Evolutionary conservation across 768 basidiomycete genomes (phyloP).

Genomic region (Hericium rajendrae): DNA sequence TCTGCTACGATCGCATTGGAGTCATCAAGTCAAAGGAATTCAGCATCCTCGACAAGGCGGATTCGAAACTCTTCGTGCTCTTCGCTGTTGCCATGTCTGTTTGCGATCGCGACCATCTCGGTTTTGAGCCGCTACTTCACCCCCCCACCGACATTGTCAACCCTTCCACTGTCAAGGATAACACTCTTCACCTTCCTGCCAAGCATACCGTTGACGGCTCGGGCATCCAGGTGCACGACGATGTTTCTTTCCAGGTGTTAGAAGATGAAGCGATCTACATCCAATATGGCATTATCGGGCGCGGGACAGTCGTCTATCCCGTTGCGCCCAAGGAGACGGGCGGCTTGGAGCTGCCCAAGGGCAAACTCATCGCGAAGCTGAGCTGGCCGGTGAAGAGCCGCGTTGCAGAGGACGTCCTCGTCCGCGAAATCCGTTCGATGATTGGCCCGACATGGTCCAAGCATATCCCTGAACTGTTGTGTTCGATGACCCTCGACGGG

Average conservation of each 20-base stretch:
- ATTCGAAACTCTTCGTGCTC: not conserved
- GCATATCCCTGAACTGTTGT: not conserved
- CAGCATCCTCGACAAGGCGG: constrained; percentile 43
- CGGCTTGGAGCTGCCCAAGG: not conserved
- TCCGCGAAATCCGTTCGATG: not conserved
- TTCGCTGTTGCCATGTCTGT: not conserved
- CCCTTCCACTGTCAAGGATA: not conserved
- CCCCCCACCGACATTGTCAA: not conserved
- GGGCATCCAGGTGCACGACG: not conserved
- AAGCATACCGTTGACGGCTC: not conserved
- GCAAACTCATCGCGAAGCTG: not conserved
- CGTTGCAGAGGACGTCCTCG: not conserved
- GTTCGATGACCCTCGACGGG: not conserved
- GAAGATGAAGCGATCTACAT: not conserved
- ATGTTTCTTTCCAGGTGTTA: not conserved
- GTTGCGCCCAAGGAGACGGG: not conserved
- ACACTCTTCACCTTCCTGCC: not conserved
- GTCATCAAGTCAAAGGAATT: not conserved
- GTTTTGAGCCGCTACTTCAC: not conserved
- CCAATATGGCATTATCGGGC: not conserved
- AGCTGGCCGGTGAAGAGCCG: not conserved
- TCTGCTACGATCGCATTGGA: not conserved
- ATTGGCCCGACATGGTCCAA: not conserved
- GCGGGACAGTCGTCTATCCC: not conserved
- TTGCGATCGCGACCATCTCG: not conserved